These are phyloP conservation scores for Komagataella kurtzmanii DNA, from an alignment of 805 yeast species.

Conservation along the genomic window DNA sequence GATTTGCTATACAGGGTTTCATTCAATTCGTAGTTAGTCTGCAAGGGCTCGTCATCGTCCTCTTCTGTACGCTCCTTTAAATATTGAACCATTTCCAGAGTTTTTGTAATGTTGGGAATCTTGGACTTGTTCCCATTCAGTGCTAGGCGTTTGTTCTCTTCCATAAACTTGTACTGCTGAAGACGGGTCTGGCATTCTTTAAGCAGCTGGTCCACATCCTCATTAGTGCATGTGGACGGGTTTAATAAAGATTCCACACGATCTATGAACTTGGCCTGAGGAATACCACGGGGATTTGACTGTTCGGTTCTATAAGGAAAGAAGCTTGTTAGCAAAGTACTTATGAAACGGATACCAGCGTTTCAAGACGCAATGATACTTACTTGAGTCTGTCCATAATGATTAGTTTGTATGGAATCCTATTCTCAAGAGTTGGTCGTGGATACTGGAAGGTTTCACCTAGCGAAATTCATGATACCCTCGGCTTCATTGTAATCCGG, in stretches of 20 bases:
- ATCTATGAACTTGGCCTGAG: slow-evolving; percentile 89
- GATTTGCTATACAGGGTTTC: slow-evolving; percentile 89
- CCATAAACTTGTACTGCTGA: slow-evolving; percentile 88
- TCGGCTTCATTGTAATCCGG: background rate
- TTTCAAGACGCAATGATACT: background rate
- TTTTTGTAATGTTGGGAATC: slow-evolving; percentile 86
- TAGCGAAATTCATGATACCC: background rate
- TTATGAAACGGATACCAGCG: background rate
- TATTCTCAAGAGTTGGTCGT: background rate
- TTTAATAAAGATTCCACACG: slow-evolving; percentile 66
- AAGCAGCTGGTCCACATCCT: slow-evolving; percentile 32
- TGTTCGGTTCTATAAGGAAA: slow-evolving; percentile 29
- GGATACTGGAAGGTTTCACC: background rate
- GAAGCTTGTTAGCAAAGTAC: slow-evolving; percentile 3
- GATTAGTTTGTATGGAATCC: background rate
- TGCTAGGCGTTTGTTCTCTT: slow-evolving; percentile 35
- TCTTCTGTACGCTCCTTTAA: slow-evolving; percentile 34
- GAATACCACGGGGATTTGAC: slow-evolving; percentile 88
- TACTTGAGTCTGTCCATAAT: slow-evolving; percentile 5
- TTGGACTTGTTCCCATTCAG: slow-evolving; percentile 43
- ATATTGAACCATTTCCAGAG: slow-evolving; percentile 59
- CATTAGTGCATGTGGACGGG: slow-evolving; percentile 16
- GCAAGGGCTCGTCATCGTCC: slow-evolving; percentile 15
- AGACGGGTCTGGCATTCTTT: slow-evolving; percentile 73
- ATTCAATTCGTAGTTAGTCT: slow-evolving; percentile 69